Evolutionary conservation across 1,284 basidiomycete genomes (phyloP).

Genomic region (Schizopora paradoxa): DNA sequence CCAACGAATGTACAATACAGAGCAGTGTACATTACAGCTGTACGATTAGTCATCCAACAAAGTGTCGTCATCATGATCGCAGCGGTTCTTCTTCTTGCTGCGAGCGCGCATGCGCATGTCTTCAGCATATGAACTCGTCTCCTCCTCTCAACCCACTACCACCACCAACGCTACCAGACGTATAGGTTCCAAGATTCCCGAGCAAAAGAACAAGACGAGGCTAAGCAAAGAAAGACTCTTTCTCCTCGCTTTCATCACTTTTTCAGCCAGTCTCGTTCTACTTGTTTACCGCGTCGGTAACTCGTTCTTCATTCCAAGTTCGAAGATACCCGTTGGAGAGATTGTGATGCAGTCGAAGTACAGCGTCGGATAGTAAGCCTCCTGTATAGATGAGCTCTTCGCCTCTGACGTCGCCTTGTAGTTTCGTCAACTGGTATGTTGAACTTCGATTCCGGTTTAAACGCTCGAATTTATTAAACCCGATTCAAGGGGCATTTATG

Average conservation of each 20-base stretch:
- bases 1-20: neutral
- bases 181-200: no score
- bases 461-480: conserved; percentile 15
- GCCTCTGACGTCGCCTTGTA: conserved; percentile 25
- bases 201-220: no score
- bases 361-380: conserved; percentile 73
- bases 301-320: conserved; percentile 18
- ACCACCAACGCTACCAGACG: no score
- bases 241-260: neutral
- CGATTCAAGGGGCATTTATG: conserved; percentile 85
- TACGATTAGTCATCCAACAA: no score
- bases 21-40: neutral
- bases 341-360: conserved; percentile 46
- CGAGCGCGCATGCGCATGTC: no score
- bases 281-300: conserved; percentile 24
- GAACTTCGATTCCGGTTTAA: neutral
- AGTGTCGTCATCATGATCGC: no score
- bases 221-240: no score
- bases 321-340: no score
- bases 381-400: conserved; percentile 4
- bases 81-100: no score
- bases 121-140: no score
- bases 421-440: conserved; percentile 71
- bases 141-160: no score
- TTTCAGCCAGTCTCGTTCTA: conserved; percentile 26